A percentile compares a stretch with the other conserved stretches of the same genome.
Conservation (phyloP, 345 rosid genomes). For the Eutrema heterophyllum region DNA sequence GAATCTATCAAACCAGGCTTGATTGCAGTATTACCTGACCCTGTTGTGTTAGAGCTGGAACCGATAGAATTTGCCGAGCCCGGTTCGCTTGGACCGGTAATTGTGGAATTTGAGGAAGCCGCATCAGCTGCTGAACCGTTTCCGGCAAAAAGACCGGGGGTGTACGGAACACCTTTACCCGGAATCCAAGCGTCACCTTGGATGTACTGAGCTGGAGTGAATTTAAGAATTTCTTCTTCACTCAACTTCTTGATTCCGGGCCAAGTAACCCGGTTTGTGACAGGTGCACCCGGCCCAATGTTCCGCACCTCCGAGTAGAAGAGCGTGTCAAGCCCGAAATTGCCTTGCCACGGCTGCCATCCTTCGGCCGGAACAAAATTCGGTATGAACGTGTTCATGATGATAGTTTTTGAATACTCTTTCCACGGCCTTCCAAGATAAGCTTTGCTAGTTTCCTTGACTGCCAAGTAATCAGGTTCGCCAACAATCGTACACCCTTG, state of each 20-base stretch:
- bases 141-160: constrained; percentile 23
- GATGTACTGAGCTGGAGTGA: constrained; percentile 40
- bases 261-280: constrained; percentile 51
- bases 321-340: constrained; percentile 46
- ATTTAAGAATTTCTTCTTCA: constrained; percentile 24
- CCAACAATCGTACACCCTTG: constrained; percentile 66
- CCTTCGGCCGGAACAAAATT: constrained; percentile 54
- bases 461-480: constrained; percentile 33
- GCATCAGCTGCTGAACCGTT: background rate
- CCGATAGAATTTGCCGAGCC: background rate
- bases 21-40: background rate
- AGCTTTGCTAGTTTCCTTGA: constrained; percentile 32
- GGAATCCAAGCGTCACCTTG: constrained; percentile 52
- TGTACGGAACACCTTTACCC: constrained; percentile 45
- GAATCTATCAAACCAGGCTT: background rate
- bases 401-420: constrained; percentile 47
- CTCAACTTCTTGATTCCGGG: constrained; percentile 46
- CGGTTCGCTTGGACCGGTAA: background rate
- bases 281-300: constrained; percentile 60
- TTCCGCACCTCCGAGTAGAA: constrained; percentile 55
- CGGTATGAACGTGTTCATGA: constrained; percentile 62
- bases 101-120: background rate
- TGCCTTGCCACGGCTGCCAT: constrained; percentile 61
- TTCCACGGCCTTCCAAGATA: constrained; percentile 81
- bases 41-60: background rate